phyloP scores from a whole-genome alignment of 164 flowering plant species.

The Nelumbo lutea region DNA sequence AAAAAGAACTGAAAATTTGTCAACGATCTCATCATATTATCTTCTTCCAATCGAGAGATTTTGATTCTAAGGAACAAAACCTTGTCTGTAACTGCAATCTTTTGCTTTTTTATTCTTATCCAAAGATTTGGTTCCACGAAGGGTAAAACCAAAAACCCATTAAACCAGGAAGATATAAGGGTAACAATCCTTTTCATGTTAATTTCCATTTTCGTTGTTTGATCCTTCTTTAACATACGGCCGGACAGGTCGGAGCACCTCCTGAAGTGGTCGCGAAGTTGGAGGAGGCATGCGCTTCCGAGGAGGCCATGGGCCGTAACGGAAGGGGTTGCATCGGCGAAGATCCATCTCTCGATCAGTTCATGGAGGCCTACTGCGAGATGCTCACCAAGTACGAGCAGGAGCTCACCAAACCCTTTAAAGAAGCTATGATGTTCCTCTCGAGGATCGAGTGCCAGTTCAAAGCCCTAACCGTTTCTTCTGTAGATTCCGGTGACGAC shows the following conservation, averaged over 20 bases:
- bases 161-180: no score
- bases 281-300: conserved; percentile 61
- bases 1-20: background rate
- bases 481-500: conserved; percentile 41
- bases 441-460: conserved; percentile 78
- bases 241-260: conserved; percentile 84
- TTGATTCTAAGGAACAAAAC: background rate
- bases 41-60: background rate
- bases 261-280: conserved; percentile 77
- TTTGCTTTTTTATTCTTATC: background rate
- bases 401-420: conserved; percentile 86
- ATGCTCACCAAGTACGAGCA: conserved; percentile 88
- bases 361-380: conserved; percentile 99
- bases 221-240: background rate
- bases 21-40: background rate
- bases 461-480: conserved; percentile 62
- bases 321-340: conserved; percentile 45
- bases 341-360: conserved; percentile 93
- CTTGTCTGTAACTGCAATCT: conserved; percentile 4
- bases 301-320: conserved; percentile 28
- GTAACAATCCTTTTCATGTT: background rate
- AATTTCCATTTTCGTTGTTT: background rate
- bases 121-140: background rate
- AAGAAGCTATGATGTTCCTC: conserved; percentile 89
- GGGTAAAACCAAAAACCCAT: background rate